Conservation (phyloP, 352 stramenopile species). For the Blastocystis sp. region DNA sequence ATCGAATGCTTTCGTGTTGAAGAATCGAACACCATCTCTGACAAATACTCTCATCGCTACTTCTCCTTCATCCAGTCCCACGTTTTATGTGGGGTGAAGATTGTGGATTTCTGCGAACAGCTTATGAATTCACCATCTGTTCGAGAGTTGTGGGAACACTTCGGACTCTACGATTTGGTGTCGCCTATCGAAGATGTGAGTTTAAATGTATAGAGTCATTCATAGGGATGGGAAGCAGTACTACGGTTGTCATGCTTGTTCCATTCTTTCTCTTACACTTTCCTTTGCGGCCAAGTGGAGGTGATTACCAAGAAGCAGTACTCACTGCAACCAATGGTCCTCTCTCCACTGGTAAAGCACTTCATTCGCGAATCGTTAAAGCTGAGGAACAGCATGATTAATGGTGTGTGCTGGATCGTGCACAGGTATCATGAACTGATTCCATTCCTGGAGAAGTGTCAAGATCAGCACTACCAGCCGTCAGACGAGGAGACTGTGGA, state of each 20-base stretch:
- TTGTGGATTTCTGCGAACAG: not conserved
- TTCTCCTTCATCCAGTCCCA: not conserved
- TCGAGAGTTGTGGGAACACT: not conserved
- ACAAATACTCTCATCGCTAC: not conserved
- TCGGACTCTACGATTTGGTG: not conserved
- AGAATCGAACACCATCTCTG: not conserved
- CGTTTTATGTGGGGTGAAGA: not conserved
- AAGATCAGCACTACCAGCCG: not conserved
- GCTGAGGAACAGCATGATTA: conserved; percentile 12
- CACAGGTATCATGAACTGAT: not conserved
- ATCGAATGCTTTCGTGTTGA: not conserved
- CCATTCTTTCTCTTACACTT: not conserved
- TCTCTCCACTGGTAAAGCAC: conserved; percentile 10
- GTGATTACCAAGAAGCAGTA: not conserved
- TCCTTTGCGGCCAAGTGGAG: not conserved
- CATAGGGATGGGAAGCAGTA: not conserved
- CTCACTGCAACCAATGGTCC: not conserved
- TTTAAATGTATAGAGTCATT: not conserved
- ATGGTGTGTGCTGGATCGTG: conserved; percentile 16
- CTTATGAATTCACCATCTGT: not conserved
- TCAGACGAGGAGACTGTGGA: not conserved
- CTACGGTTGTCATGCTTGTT: not conserved
- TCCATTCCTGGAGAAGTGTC: not conserved
- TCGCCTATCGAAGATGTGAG: not conserved
- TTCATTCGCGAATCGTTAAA: conserved; percentile 38